Evolutionary conservation across 2,329 filamentous ascomycete species (phyloP), one percentile per base, ranked within the genome.

Genomic region (Rhytidhysteron rufulum): DNA sequence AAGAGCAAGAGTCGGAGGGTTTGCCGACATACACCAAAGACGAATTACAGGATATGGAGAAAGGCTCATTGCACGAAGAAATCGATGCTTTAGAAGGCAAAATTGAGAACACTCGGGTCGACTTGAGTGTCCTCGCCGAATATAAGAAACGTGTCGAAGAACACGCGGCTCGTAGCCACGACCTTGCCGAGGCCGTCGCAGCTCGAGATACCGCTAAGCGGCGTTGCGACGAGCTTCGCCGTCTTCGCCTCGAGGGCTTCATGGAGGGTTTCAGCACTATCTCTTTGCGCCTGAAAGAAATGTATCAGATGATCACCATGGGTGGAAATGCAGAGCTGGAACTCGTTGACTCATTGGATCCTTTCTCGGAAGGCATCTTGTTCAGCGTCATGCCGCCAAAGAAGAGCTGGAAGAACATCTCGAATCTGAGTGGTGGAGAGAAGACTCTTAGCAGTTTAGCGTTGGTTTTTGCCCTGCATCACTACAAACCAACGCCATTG

Each of bases 261-360:
- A 97, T 97, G 90, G 88, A 94, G 62, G 93, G 94, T 29, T 97
- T 98, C 72, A 85, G 85, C 57, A 85, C 82, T 47, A 98, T 98
- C 66, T 97, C 91, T 1, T 75, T 96, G 18, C 86, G 91, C 1
- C 76, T 98, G 33, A 98, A 98, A 73, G 93, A 98, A 62, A 98
- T 98, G 93, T 98, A 98, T 70, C 93, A 98, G 65, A 96, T 98
- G 90, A 98, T 98, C 64, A 98, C 93, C 17, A 97, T 98, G 89
- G 93, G 93, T 46, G 93, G 93, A 41, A 98, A 98, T 57, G 93
- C 93, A 0, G 93, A 98, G 70, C 79, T 98, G 10, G 94, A 98
- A 66, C 82, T 98, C 18, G 93, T 98, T 30, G 93, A 98, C 71
- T 91, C 85, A 15, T 74, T 98, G 3, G 94, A 98, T 63, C 93